Evolutionary conservation across 2,329 filamentous ascomycete genomes (phyloP).

Genomic region (Rhynchosporium secalis): DNA sequence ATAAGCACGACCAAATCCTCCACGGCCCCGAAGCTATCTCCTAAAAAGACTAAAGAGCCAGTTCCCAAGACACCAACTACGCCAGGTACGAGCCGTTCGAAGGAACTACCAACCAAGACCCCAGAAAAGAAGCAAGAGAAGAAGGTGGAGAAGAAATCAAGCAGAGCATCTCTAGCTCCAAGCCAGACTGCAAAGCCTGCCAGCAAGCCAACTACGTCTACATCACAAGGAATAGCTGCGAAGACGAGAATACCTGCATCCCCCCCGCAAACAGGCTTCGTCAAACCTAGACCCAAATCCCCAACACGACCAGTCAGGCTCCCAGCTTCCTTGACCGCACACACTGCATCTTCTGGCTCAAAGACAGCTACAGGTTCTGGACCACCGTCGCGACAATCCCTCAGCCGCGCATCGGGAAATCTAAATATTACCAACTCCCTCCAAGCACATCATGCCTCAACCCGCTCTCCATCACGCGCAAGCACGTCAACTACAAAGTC

Average conservation of each 20-base stretch:
- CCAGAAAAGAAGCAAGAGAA: slow-evolving; percentile 28
- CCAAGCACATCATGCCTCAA: slow-evolving; percentile 39
- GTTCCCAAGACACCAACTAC: slow-evolving; percentile 44
- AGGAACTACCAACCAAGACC: slow-evolving; percentile 37
- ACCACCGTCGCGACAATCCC: slow-evolving; percentile 43
- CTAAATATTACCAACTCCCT: slow-evolving; percentile 36
- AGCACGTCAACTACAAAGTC: slow-evolving; percentile 27
- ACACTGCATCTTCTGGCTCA: slow-evolving; percentile 68
- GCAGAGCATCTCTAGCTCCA: slow-evolving; percentile 26
- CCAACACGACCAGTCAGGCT: slow-evolving; percentile 68
- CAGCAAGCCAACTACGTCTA: slow-evolving; percentile 29
- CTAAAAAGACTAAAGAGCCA: slow-evolving; percentile 39
- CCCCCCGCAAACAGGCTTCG: slow-evolving; percentile 43
- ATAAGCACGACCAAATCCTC: slow-evolving; percentile 33
- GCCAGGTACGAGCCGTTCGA: slow-evolving; percentile 32
- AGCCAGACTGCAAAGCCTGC: slow-evolving; percentile 27
- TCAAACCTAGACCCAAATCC: slow-evolving; percentile 64
- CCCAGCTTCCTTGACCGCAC: slow-evolving; percentile 66
- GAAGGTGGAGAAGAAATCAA: slow-evolving; percentile 28
- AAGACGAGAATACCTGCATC: slow-evolving; percentile 35
- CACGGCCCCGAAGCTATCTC: slow-evolving; percentile 33
- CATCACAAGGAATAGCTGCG: slow-evolving; percentile 26
- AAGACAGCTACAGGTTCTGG: slow-evolving; percentile 50
- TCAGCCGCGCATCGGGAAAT: slow-evolving; percentile 45
- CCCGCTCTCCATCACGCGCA: slow-evolving; percentile 36